Conservation (phyloP, 495 filamentous ascomycete species). For the Xylaria sp. region DNA sequence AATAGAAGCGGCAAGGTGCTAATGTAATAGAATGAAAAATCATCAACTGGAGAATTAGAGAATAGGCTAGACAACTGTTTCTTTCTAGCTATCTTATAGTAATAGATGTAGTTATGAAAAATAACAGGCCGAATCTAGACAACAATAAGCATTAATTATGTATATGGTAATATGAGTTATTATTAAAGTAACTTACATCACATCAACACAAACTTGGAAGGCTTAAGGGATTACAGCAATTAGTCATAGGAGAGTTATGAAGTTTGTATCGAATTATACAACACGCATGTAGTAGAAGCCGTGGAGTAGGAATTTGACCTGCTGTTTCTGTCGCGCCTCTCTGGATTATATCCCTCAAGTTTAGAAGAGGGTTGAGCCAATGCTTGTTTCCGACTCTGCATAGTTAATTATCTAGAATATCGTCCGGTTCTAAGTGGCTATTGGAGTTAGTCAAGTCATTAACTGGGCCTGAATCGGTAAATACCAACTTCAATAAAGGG, state of each 20-base stretch:
- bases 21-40: background rate
- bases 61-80: background rate
- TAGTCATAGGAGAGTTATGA: background rate
- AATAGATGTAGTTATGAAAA: background rate
- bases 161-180: background rate
- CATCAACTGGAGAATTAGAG: background rate
- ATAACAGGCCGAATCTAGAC: background rate
- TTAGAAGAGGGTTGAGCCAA: background rate
- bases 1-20: background rate
- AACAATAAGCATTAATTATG: background rate
- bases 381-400: background rate
- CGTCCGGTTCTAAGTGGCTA: too few relatives aligned
- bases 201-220: background rate
- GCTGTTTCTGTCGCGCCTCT: background rate
- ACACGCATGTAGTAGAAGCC: background rate
- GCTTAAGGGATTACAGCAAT: background rate
- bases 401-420: background rate
- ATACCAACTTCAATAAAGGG: too few relatives aligned
- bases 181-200: background rate
- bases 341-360: background rate
- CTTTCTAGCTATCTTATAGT: background rate
- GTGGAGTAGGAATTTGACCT: background rate
- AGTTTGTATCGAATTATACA: background rate
- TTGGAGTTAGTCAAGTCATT: too few relatives aligned
- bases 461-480: too few relatives aligned